phyloP scores from a whole-genome alignment of 2,329 filamentous ascomycete species.

The Alternaria consortialis region DNA sequence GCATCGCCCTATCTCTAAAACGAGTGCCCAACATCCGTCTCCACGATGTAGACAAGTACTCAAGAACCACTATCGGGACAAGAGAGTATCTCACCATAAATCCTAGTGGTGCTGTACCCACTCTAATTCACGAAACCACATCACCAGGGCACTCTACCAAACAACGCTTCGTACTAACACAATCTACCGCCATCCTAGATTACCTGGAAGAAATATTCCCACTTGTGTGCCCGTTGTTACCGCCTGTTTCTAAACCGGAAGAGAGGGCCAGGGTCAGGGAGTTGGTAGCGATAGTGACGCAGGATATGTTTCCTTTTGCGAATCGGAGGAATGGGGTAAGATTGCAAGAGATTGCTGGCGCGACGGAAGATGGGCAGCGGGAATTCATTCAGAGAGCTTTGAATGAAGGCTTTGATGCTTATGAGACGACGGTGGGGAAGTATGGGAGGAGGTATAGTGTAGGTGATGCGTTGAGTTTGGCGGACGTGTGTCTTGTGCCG shows the following conservation, averaged over 20 bases:
- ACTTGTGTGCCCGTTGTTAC: conserved; percentile 31
- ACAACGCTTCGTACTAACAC: neutral
- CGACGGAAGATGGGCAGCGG: conserved; percentile 11
- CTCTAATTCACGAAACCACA: conserved; percentile 56
- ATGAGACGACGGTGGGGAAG: conserved; percentile 57
- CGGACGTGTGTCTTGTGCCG: conserved; percentile 67
- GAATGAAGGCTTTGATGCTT: conserved; percentile 63
- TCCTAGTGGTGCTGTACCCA: conserved; percentile 52
- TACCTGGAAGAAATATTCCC: neutral
- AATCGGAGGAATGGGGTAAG: conserved; percentile 64
- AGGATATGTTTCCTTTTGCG: conserved; percentile 69
- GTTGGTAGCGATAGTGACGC: conserved; percentile 63
- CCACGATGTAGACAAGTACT: conserved; percentile 62
- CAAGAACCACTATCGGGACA: conserved; percentile 54
- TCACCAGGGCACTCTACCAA: conserved; percentile 45
- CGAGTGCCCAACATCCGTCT: conserved; percentile 53
- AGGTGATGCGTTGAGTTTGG: conserved; percentile 65
- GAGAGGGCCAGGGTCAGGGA: conserved; percentile 62
- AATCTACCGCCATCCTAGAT: neutral
- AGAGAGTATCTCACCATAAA: conserved; percentile 64
- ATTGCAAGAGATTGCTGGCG: conserved; percentile 55
- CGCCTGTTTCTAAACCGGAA: conserved; percentile 49
- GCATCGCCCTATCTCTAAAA: conserved; percentile 68
- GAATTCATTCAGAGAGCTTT: conserved; percentile 49
- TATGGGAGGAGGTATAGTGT: conserved; percentile 63